Conservation (phyloP, 1,139 yeast genomes). For the Zygosaccharomyces sapae region DNA sequence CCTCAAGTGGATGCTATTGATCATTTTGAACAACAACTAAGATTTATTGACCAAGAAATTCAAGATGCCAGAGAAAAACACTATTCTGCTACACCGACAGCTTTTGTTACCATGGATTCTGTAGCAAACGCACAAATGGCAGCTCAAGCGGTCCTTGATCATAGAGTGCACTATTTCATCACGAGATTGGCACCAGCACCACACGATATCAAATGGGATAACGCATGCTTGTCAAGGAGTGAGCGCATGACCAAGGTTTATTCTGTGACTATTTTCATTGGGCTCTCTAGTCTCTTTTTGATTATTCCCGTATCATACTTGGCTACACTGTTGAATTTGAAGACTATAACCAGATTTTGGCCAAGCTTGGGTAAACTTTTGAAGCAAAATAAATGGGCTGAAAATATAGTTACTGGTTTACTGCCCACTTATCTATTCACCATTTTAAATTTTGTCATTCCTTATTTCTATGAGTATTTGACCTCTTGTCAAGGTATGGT, state of each 20-base stretch:
- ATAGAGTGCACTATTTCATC: slow-evolving; percentile 66
- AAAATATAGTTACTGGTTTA: slow-evolving; percentile 67
- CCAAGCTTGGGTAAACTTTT: slow-evolving; percentile 63
- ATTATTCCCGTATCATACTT: slow-evolving; percentile 69
- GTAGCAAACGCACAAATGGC: slow-evolving; percentile 86
- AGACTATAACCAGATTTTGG: slow-evolving; percentile 69
- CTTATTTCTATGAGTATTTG: slow-evolving; percentile 63
- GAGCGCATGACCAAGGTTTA: slow-evolving; percentile 56
- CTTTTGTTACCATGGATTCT: slow-evolving; percentile 77
- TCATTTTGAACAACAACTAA: slow-evolving; percentile 54
- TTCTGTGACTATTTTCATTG: slow-evolving; percentile 56
- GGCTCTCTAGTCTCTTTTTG: slow-evolving; percentile 58
- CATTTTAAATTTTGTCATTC: slow-evolving; percentile 59
- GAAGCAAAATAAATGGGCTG: slow-evolving; percentile 60
- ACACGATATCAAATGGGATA: slow-evolving; percentile 72
- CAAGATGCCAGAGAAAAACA: slow-evolving; percentile 52
- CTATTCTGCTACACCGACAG: slow-evolving; percentile 68
- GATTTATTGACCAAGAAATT: slow-evolving; percentile 59
- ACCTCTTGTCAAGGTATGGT: slow-evolving; percentile 67
- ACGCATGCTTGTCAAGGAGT: slow-evolving; percentile 56
- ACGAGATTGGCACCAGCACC: slow-evolving; percentile 78
- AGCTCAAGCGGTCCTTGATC: slow-evolving; percentile 76
- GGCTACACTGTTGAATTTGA: slow-evolving; percentile 66
- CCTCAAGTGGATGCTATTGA: slow-evolving; percentile 61
- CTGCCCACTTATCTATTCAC: slow-evolving; percentile 75